These are phyloP conservation scores for Pachyrhizus erosus DNA, from an alignment of 306 rosid species.

Conservation along the genomic window DNA sequence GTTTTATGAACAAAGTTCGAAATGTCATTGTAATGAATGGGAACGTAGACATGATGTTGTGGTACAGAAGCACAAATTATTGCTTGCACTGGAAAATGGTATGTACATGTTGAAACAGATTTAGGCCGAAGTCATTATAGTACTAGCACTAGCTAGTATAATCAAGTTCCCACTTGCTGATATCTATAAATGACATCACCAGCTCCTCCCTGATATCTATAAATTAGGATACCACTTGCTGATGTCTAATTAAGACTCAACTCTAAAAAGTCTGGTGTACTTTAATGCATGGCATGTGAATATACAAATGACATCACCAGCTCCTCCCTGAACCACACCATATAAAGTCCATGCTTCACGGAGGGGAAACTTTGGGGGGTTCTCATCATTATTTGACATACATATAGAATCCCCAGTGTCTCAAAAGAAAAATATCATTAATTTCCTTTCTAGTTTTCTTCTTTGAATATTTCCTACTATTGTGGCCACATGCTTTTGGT, in stretches of 20 bases:
- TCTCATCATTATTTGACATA: background rate
- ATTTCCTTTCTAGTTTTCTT: background rate
- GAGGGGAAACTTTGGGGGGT: constrained; percentile 36
- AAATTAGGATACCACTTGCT: constrained; percentile 36
- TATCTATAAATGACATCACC: no score
- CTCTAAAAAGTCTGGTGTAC: constrained; percentile 38
- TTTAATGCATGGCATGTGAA: constrained; percentile 64
- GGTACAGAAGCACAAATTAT: background rate
- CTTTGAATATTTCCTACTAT: background rate
- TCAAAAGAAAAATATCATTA: constrained; percentile 28
- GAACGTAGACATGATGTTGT: background rate
- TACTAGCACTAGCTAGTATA: background rate
- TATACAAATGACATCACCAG: constrained; percentile 39
- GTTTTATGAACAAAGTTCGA: background rate
- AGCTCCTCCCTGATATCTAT: no score
- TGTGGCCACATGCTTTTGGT: background rate
- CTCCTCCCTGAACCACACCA: constrained; percentile 22
- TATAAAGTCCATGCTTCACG: constrained; percentile 46
- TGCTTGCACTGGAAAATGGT: background rate
- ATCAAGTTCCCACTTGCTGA: constrained; percentile 37
- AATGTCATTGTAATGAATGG: background rate
- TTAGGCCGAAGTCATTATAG: background rate
- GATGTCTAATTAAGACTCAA: constrained; percentile 35
- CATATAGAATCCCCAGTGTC: constrained; percentile 35
- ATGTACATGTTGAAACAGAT: background rate